Conservation (phyloP, 352 stramenopile genomes). For the Globisporangium megalacanthum region DNA sequence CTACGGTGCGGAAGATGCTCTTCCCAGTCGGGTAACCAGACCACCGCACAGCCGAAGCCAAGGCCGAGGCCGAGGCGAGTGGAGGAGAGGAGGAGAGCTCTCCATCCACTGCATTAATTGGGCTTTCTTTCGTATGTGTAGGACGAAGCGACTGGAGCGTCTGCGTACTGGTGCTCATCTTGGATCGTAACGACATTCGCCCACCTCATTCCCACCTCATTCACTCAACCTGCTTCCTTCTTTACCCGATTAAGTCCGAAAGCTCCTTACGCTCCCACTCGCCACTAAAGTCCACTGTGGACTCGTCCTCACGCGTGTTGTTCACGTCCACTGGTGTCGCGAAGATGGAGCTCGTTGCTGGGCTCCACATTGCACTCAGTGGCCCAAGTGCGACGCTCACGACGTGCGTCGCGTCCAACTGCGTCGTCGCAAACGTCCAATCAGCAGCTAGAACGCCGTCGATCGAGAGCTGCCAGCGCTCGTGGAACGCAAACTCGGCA, state of each 20-base stretch:
- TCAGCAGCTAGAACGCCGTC: slow-evolving; percentile 30
- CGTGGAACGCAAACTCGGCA: slow-evolving; percentile 32
- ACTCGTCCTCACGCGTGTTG: background rate
- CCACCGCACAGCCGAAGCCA: no score
- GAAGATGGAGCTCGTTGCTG: slow-evolving; percentile 42
- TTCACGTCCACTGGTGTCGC: background rate
- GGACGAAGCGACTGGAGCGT: no score
- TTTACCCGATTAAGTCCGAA: slow-evolving; percentile 3
- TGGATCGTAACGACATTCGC: no score
- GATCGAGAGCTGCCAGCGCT: slow-evolving; percentile 31
- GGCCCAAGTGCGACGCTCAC: slow-evolving; percentile 46
- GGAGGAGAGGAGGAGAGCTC: no score
- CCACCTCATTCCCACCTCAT: no score
- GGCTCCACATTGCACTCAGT: slow-evolving; percentile 32
- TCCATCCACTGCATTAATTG: no score
- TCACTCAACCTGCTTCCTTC: no score
- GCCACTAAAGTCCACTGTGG: background rate
- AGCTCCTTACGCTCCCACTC: slow-evolving; percentile 11
- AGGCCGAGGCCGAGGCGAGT: background rate
- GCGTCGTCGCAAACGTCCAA: slow-evolving; percentile 39
- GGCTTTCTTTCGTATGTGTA: no score
- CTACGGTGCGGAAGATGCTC: slow-evolving; percentile 69
- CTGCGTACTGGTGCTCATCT: no score
- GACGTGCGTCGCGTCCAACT: slow-evolving; percentile 30
- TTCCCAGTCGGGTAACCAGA: slow-evolving; percentile 49